Evolutionary conservation across 2,329 filamentous ascomycete species (phyloP).

Genomic region (Sporothrix schenckii): DNA sequence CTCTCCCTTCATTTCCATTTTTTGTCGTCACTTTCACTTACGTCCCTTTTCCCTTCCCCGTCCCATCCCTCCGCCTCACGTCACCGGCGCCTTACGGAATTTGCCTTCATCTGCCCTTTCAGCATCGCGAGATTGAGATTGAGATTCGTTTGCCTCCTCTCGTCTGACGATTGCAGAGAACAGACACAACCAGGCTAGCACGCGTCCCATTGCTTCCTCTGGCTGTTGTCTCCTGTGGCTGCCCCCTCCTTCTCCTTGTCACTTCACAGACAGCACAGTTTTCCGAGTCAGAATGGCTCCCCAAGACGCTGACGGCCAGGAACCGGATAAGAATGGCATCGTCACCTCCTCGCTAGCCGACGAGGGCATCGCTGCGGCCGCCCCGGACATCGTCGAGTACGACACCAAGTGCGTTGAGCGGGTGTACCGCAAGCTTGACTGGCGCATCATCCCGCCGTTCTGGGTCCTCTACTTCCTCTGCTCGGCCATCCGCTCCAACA

Average conservation of each 20-base stretch:
- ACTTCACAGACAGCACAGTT: conserved; percentile 30
- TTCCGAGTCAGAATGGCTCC: conserved; percentile 17
- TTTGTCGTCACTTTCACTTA: background rate
- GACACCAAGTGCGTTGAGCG: conserved; percentile 28
- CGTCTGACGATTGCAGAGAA: conserved; percentile 44
- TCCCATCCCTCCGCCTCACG: background rate
- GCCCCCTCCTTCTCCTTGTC: background rate
- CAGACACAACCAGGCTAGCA: conserved; percentile 48
- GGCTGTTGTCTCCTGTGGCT: conserved; percentile 38
- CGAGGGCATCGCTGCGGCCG: background rate
- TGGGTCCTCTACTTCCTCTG: conserved; percentile 91
- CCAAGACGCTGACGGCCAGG: conserved; percentile 6
- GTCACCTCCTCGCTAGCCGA: background rate
- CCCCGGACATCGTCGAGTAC: conserved; percentile 24
- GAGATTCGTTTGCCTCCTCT: background rate
- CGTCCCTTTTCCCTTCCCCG: background rate
- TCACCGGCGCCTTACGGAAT: background rate
- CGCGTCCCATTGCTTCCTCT: conserved; percentile 56
- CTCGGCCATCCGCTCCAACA: conserved; percentile 88
- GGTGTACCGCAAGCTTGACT: conserved; percentile 55
- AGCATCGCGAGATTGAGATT: conserved; percentile 25
- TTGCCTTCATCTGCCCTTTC: background rate
- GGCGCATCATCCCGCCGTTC: conserved; percentile 69
- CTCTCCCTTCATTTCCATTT: background rate
- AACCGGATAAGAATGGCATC: conserved; percentile 18